phyloP scores from a whole-genome alignment of 768 basidiomycete species.

The Pulveroboletus sp. region DNA sequence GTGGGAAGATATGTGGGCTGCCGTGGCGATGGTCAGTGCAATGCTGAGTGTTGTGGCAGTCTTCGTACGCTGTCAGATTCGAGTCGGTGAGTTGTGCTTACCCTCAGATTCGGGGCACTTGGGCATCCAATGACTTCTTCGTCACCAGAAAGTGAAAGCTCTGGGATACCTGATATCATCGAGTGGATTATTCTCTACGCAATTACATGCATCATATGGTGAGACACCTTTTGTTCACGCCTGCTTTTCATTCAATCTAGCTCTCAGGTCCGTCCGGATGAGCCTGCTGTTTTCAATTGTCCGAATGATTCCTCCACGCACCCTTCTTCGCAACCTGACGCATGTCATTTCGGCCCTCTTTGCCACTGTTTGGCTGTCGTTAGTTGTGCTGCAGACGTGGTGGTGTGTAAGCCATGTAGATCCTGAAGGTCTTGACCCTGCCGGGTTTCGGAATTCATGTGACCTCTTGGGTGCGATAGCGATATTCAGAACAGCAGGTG shows the following conservation, averaged over 20 bases:
- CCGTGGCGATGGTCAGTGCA: not conserved
- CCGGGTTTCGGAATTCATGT: too few relatives aligned
- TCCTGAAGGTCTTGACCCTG: too few relatives aligned
- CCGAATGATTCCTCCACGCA: not conserved
- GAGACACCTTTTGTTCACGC: too few relatives aligned
- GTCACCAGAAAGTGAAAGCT: too few relatives aligned
- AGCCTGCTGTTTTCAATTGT: not conserved
- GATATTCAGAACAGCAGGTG: not conserved
- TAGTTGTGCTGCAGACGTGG: not conserved
- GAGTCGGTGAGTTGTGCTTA: too few relatives aligned
- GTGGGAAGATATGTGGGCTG: conserved; percentile 27
- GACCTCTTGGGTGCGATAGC: not conserved
- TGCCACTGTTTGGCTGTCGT: not conserved
- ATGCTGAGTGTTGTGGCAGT: too few relatives aligned
- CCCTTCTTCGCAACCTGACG: not conserved
- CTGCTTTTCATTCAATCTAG: too few relatives aligned
- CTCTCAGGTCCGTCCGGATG: not conserved
- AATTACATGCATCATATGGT: not conserved
- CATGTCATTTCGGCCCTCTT: not conserved
- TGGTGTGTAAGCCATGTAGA: not conserved
- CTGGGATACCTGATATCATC: too few relatives aligned
- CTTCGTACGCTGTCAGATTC: too few relatives aligned
- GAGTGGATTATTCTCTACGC: not conserved
- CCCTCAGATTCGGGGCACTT: too few relatives aligned
- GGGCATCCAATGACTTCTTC: too few relatives aligned